Percentiles rank a stretch among this genome's conserved stretches.
These are phyloP conservation scores for Sugiyamaella marilandica DNA, from an alignment of 805 yeast genomes.

Conservation along the genomic window DNA sequence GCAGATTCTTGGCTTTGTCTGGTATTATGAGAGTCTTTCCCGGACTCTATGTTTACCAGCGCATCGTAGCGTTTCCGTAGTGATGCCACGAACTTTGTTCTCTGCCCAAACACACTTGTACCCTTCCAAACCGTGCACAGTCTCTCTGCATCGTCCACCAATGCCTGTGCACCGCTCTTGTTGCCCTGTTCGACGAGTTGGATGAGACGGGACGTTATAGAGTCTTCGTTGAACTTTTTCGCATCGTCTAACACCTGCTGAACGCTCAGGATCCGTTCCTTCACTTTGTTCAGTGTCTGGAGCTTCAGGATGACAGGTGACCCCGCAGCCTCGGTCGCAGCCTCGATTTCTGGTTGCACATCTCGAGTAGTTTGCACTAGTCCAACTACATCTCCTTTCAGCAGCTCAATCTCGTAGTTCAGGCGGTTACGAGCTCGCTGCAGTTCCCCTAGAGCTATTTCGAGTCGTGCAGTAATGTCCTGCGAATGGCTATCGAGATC, in stretches of 20 bases:
- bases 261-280: conserved; percentile 25
- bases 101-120: conserved; percentile 16
- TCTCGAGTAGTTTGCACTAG: conserved; percentile 22
- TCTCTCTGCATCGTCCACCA: conserved; percentile 14
- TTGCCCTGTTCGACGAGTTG: conserved; percentile 14
- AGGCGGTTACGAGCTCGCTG: conserved; percentile 26
- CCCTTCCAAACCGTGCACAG: conserved; percentile 27
- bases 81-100: conserved; percentile 22
- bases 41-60: conserved; percentile 1
- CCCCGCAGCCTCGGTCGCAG: conserved; percentile 14
- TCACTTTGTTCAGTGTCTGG: conserved; percentile 23
- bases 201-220: conserved; percentile 29
- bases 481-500: conserved; percentile 29
- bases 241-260: conserved; percentile 25
- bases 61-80: conserved; percentile 22
- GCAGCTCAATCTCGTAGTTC: conserved; percentile 33
- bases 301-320: conserved; percentile 15
- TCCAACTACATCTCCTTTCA: conserved; percentile 27
- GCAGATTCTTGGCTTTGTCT: background rate
- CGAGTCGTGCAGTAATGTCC: conserved; percentile 28
- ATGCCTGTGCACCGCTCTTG: conserved; percentile 16
- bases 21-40: background rate
- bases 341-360: conserved; percentile 14
- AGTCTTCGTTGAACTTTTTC: conserved; percentile 21
- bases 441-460: conserved; percentile 24